phyloP scores from a whole-genome alignment of 2,329 filamentous ascomycete species.

The Fusarium guadeloupense region DNA sequence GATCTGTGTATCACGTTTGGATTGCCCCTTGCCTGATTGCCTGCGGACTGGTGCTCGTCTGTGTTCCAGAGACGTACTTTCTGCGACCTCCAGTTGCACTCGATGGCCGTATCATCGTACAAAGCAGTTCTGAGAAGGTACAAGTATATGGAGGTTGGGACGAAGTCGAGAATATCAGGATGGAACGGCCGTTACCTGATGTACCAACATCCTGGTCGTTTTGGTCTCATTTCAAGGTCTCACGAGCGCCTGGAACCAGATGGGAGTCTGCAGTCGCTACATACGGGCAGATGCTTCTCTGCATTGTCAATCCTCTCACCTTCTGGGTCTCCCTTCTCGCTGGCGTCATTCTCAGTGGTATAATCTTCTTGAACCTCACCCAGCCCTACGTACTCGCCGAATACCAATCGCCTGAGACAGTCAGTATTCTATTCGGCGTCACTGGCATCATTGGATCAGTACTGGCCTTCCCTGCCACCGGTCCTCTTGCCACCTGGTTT shows the following conservation, averaged over 20 bases:
- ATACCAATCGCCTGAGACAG: not conserved
- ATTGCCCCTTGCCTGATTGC: not conserved
- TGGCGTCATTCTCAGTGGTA: slow-evolving; percentile 20
- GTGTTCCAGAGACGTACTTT: slow-evolving; percentile 28
- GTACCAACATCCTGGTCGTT: not conserved
- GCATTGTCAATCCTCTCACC: slow-evolving; percentile 31
- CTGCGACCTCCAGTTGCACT: slow-evolving; percentile 28
- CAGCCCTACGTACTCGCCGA: not conserved
- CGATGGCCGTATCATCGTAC: slow-evolving; percentile 11
- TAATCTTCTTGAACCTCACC: slow-evolving; percentile 21
- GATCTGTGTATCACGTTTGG: slow-evolving; percentile 22
- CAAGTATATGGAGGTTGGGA: slow-evolving; percentile 21
- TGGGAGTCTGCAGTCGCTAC: slow-evolving; percentile 11
- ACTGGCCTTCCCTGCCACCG: slow-evolving; percentile 10
- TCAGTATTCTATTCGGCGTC: slow-evolving; percentile 2
- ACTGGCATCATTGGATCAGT: slow-evolving; percentile 7
- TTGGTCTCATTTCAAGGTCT: slow-evolving; percentile 7
- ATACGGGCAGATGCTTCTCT: slow-evolving; percentile 33
- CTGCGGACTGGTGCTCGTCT: slow-evolving; percentile 1
- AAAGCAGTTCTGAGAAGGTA: slow-evolving; percentile 19
- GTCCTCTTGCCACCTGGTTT: slow-evolving; percentile 25
- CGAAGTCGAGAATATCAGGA: not conserved
- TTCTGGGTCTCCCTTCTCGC: slow-evolving; percentile 34
- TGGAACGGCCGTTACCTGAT: slow-evolving; percentile 11
- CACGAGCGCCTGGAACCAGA: slow-evolving; percentile 12